Conservation (phyloP, 2,329 filamentous ascomycete species). For the Clonostachys sp. region DNA sequence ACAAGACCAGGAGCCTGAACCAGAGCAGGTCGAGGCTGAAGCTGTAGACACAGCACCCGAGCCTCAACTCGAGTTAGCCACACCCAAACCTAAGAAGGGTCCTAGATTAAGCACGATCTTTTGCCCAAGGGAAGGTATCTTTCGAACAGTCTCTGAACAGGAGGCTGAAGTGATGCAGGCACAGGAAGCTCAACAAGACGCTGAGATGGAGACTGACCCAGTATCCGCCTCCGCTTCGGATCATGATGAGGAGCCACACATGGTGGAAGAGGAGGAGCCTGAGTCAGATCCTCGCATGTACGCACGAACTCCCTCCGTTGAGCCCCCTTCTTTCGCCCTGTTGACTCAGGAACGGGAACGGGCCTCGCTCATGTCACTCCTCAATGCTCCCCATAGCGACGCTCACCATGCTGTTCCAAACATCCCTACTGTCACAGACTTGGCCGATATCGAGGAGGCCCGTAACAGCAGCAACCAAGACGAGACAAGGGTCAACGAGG, state of each 20-base stretch:
- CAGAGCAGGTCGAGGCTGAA: constrained; percentile 1
- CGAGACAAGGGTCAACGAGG: neutral
- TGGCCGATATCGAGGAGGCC: neutral
- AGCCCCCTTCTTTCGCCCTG: constrained; percentile 55
- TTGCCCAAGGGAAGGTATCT: constrained; percentile 58
- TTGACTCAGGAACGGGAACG: constrained; percentile 38
- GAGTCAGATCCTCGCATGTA: constrained; percentile 33
- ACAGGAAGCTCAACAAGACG: constrained; percentile 6
- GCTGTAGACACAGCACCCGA: neutral
- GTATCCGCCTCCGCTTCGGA: constrained; percentile 5
- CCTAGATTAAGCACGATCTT: constrained; percentile 50
- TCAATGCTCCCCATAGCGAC: constrained; percentile 47
- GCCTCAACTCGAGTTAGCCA: constrained; percentile 8
- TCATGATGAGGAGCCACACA: constrained; percentile 1
- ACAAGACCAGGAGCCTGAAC: constrained; percentile 7
- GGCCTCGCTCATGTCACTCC: constrained; percentile 55
- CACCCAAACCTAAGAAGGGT: constrained; percentile 27
- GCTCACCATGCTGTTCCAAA: constrained; percentile 23
- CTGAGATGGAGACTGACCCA: constrained; percentile 8
- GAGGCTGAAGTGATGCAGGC: constrained; percentile 39
- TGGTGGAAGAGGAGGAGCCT: constrained; percentile 15
- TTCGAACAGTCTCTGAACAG: constrained; percentile 53
- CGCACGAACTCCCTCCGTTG: constrained; percentile 56
- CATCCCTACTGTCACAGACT: constrained; percentile 33
- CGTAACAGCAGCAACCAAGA: neutral